Conservation (phyloP, 2,329 filamentous ascomycete genomes). For the Xylaria sp. region DNA sequence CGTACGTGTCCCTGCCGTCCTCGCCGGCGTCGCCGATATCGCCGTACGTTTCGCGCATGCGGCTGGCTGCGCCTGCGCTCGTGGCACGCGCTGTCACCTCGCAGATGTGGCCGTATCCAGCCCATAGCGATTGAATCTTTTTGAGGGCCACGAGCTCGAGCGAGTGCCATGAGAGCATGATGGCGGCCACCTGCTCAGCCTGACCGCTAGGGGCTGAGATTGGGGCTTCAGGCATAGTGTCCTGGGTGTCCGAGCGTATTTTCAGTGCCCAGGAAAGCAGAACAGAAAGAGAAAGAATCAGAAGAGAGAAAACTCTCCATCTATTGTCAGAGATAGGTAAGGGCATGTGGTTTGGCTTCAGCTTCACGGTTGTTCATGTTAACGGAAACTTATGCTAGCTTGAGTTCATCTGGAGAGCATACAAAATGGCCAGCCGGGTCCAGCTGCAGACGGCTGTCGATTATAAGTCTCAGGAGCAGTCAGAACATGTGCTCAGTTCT, state of each 20-base stretch:
- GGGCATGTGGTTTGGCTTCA: constrained; percentile 3
- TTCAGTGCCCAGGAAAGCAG: constrained; percentile 17
- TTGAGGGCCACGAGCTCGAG: constrained; percentile 55
- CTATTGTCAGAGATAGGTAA: not conserved
- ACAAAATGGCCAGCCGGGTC: not conserved
- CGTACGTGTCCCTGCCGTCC: constrained; percentile 45
- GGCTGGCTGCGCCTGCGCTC: constrained; percentile 36
- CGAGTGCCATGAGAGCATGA: constrained; percentile 54
- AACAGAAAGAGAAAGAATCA: constrained; percentile 4
- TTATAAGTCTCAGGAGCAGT: too few relatives aligned
- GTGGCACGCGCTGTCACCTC: constrained; percentile 58
- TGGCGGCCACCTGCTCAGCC: constrained; percentile 52
- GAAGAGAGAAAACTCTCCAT: constrained; percentile 14
- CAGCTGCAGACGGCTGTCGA: not conserved
- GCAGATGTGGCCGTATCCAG: constrained; percentile 67
- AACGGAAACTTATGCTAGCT: not conserved
- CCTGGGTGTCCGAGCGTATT: not conserved
- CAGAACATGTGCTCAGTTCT: too few relatives aligned
- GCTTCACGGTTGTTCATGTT: not conserved
- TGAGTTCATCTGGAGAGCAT: not conserved
- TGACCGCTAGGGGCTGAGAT: constrained; percentile 30
- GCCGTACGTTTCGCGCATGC: constrained; percentile 33
- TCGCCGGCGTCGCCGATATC: constrained; percentile 23
- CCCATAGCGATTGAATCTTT: constrained; percentile 60
- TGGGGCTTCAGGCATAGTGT: not conserved